Base-by-base conservation (phyloP, 257 asterid genomes). In the Gentiana macrophylla region DNA sequence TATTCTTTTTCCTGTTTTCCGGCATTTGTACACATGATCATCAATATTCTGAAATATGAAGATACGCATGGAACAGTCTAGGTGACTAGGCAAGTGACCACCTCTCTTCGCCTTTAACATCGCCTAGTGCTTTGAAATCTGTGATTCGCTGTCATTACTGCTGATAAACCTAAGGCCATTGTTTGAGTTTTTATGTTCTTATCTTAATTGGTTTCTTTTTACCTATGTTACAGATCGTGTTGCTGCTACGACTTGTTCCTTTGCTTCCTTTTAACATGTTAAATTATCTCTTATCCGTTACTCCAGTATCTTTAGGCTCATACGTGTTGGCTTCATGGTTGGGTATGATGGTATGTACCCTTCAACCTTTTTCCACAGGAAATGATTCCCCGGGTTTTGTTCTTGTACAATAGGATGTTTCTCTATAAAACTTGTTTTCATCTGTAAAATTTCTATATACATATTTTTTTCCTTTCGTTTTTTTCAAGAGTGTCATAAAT, bases 271-370 rank as follows among this genome's bases (percentile, higher is more conserved):
- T 92, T 59, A 92, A 85, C 80, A 77, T 92, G 94, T 56, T 92
- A 82, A 92, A 92, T 80, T 92, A 92, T 81, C 90, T 92, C 63
- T 80, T 88, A 67, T 88, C 99, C 0, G 97, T 92, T 50, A 92
- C 99, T 41, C 94, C 99, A 8, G 94, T 92, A 55, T 78, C 99
- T 34, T 47, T 88, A 50, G 73, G 78, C 65, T 85, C 88, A 44
- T 92, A 92, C 76, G 70, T 83, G 79, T 81, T 92, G 50, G 99
- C 99, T 55, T 81, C 99, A 53, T 92, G 99, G 99, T 70, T 92
- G 78, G 99, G 99, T 66, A 92, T 92, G 99, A 83, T 92, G 97
- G 99, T 92, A 77, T 38, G 68, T 59, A 15, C 9, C 12, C n/a
- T 45, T 24, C 35, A 13, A 32, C 37, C 15, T 52, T 4, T 34